Percentiles rank a stretch among this genome's conserved stretches.
Conservation (phyloP, 257 asterid genomes). For the Forsythia viridissima region DNA sequence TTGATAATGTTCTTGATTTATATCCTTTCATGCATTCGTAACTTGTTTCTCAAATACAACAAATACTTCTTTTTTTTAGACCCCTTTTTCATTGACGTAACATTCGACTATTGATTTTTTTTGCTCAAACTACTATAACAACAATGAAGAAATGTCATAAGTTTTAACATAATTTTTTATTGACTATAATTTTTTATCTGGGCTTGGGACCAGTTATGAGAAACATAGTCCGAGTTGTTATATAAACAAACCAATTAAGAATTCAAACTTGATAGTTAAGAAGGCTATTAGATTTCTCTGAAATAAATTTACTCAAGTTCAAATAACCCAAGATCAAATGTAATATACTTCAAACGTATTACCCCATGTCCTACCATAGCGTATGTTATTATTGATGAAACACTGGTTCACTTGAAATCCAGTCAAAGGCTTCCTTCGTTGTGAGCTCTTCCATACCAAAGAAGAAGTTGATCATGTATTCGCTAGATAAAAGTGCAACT, state of each 20-base stretch:
- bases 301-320: neutral
- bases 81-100: constrained; percentile 28
- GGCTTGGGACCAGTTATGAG: too few relatives aligned
- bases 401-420: constrained; percentile 31
- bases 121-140: constrained; percentile 15
- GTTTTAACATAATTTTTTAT: too few relatives aligned
- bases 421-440: constrained; percentile 21
- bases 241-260: too few relatives aligned
- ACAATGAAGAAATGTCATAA: neutral
- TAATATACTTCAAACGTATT: constrained; percentile 21
- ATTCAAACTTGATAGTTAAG: neutral
- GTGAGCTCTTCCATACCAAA: constrained; percentile 20
- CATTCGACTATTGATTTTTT: constrained; percentile 33
- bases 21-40: neutral
- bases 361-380: constrained; percentile 28
- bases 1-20: constrained; percentile 5
- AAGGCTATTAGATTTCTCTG: neutral
- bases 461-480: constrained; percentile 4
- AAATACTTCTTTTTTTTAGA: constrained; percentile 21
- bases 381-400: constrained; percentile 19
- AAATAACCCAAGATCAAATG: too few relatives aligned
- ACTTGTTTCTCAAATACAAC: neutral
- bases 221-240: too few relatives aligned
- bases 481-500: constrained; percentile 5
- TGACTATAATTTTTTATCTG: too few relatives aligned